Conservation (phyloP, 2,329 filamentous ascomycete genomes). For the Fusarium oligoseptatum region DNA sequence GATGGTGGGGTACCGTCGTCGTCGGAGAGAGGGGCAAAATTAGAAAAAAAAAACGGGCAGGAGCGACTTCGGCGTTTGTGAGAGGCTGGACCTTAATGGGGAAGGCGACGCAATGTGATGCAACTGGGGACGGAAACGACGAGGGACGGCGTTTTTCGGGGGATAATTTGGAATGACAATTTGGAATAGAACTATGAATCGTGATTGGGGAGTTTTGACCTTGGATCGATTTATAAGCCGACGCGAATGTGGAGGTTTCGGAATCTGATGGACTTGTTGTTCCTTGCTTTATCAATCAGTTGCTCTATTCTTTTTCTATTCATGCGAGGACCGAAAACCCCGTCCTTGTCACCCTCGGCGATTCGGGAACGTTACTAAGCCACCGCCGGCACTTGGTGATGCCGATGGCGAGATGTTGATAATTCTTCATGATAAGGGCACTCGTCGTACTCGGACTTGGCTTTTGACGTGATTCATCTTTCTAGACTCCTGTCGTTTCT, state of each 20-base stretch:
- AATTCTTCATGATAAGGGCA: constrained; percentile 38
- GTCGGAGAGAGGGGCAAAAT: constrained; percentile 10
- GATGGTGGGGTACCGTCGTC: constrained; percentile 22
- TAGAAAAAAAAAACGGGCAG: background rate
- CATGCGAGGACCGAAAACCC: background rate
- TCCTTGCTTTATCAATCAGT: constrained; percentile 35
- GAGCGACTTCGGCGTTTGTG: constrained; percentile 34
- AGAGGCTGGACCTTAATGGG: constrained; percentile 6
- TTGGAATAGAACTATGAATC: constrained; percentile 11
- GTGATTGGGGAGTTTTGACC: constrained; percentile 24
- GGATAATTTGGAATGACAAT: constrained; percentile 39
- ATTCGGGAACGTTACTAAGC: constrained; percentile 12
- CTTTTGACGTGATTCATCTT: constrained; percentile 4
- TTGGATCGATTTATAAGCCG: constrained; percentile 19
- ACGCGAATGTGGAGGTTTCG: constrained; percentile 4
- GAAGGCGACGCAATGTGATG: constrained; percentile 6
- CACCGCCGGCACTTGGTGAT: constrained; percentile 1
- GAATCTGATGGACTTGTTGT: constrained; percentile 25
- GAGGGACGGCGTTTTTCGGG: background rate
- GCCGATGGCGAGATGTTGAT: constrained; percentile 13
- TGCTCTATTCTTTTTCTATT: background rate
- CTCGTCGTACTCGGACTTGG: constrained; percentile 6
- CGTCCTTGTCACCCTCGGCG: background rate
- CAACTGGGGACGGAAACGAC: constrained; percentile 1
- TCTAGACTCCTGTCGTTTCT: background rate